phyloP scores from a whole-genome alignment of 305 asterid species.

The Rubia tinctorum region DNA sequence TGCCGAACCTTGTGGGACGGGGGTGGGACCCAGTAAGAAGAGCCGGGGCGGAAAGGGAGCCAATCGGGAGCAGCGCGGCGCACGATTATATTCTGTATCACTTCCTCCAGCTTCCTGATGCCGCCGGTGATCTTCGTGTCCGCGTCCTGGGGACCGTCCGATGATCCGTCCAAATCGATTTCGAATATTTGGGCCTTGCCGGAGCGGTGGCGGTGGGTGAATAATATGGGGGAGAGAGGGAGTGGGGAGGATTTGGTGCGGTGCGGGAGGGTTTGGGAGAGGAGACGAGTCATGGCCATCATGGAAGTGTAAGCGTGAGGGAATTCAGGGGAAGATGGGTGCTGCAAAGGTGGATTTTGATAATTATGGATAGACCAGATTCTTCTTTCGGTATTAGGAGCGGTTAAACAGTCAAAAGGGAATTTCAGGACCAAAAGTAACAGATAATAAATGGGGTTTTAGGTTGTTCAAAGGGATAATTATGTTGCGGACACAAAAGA shows the following conservation, averaged over 20 bases:
- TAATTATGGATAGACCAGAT: not conserved
- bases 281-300: constrained; percentile 15
- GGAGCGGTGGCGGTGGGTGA: constrained; percentile 12
- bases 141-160: not conserved
- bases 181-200: constrained; percentile 21
- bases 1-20: constrained; percentile 1
- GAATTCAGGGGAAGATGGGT: not conserved
- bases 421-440: not conserved
- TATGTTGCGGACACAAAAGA: too few species aligned
- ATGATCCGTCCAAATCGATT: constrained; percentile 16
- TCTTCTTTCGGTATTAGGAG: not conserved
- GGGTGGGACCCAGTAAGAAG: constrained; percentile 27
- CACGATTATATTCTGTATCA: constrained; percentile 17
- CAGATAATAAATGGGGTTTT: too few species aligned
- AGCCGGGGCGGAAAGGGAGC: constrained; percentile 27
- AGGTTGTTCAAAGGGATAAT: too few species aligned
- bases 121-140: constrained; percentile 4
- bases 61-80: constrained; percentile 29
- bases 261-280: constrained; percentile 8
- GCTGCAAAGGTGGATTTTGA: not conserved
- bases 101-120: constrained; percentile 24
- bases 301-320: not conserved
- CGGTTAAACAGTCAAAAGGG: not conserved
- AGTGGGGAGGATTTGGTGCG: not conserved
- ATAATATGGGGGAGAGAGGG: constrained; percentile 3